Evolutionary conservation across 2,329 filamentous ascomycete genomes (phyloP), one percentile per base, ranked within the genome.

Genomic region (Curvularia sp.): DNA sequence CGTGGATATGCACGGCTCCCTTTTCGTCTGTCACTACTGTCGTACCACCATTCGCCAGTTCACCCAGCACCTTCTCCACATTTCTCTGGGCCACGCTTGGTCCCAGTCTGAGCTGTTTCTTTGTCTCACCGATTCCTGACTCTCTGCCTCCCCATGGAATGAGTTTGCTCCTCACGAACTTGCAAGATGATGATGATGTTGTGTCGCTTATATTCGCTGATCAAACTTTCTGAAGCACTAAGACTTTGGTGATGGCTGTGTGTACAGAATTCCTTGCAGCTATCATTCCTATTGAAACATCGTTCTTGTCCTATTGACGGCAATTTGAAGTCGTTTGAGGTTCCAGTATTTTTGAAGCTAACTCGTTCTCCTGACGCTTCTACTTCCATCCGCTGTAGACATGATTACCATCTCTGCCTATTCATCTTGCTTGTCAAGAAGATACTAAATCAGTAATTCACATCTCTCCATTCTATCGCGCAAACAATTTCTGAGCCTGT

Each of bases 21-120:
- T 50, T 53, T 13, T 26, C 55, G 30, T 56, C 39, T 8, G 10
- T 28, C 15, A 28, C 24, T 9, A 24, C 61, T 35, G 52, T 47
- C 10, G 47, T 43, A 28, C 57, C 53, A 43, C 41, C 41, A 15
- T 51, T 55, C 10, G 31, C 58, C 4, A 53, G 44, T 38, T 63
- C 57, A 10, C 66, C 68, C 24, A 77, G 47, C 15, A 74, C 62
- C 47, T 67, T 75, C 61, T 65, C 69, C 18, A 75, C 65, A 39
- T 72, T 69, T 24, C 60, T 66, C 52, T 70, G 22, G 24, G 74
- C 73, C n/a, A 62, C 65, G 48, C 65, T 67, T 7, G 74, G 67
- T 18, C 72, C 70, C 24, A 70, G 47, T n/a, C 52, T 66, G 28
- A 77, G 56, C 20, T 65, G 42, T 20, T 52, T 63, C 38, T 69